A percentile compares a stretch with the other conserved stretches of the same genome.
phyloP scores from a whole-genome alignment of 768 basidiomycete genomes.

The Erythrobasidium yunnanense region DNA sequence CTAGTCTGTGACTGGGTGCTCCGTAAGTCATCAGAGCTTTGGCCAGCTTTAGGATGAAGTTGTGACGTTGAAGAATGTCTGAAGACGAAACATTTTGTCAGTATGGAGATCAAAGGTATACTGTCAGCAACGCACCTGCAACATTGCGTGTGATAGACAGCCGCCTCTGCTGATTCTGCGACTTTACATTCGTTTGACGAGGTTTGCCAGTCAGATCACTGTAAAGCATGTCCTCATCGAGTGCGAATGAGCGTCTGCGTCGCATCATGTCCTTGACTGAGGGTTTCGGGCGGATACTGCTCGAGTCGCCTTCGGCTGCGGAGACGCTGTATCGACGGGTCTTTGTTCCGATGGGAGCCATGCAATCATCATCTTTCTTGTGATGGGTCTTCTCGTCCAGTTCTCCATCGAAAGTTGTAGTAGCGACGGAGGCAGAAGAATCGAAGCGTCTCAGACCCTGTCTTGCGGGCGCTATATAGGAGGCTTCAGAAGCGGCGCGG shows the following conservation, averaged over 20 bases:
- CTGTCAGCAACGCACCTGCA: conserved; percentile 27
- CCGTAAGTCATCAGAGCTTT: conserved; percentile 82
- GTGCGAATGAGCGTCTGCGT: conserved; percentile 12
- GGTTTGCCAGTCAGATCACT: conserved; percentile 9
- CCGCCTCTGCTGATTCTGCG: conserved; percentile 29
- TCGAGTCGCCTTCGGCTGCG: not conserved
- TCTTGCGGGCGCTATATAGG: conserved; percentile 10
- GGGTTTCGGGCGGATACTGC: not conserved
- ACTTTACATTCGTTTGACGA: not conserved
- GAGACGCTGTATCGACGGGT: conserved; percentile 28
- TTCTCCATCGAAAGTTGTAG: conserved; percentile 27
- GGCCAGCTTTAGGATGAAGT: conserved; percentile 74
- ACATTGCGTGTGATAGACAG: conserved; percentile 30
- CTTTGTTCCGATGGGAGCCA: not conserved
- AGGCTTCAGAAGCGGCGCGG: conserved; percentile 16
- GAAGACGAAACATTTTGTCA: conserved; percentile 1
- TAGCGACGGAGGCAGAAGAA: conserved; percentile 29
- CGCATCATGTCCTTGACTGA: conserved; percentile 12
- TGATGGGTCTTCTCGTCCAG: conserved; percentile 31
- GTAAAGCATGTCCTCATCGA: conserved; percentile 26
- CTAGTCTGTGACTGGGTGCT: conserved; percentile 62
- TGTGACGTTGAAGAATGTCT: conserved; percentile 71
- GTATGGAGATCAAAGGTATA: not conserved
- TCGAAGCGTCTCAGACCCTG: conserved; percentile 3
- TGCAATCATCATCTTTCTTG: not conserved